Evolutionary conservation across 257 asterid species (phyloP).

Genomic region (Solanum medicagineum): DNA sequence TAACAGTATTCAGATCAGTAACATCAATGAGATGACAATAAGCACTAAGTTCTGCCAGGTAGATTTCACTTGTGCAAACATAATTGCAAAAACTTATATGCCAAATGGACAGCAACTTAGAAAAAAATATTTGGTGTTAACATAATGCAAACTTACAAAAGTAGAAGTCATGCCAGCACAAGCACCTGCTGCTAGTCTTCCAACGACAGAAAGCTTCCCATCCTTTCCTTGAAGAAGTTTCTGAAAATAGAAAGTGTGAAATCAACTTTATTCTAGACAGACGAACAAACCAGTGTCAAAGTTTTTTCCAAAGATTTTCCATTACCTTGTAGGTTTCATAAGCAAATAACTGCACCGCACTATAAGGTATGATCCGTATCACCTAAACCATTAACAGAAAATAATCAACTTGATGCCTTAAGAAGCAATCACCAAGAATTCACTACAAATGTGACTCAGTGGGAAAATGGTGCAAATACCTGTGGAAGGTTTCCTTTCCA

Average conservation of each 20-base stretch:
- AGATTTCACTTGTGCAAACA: background rate
- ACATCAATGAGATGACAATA: background rate
- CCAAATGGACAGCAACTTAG: background rate
- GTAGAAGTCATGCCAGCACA: constrained; percentile 99
- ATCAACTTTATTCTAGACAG: background rate
- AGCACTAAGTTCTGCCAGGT: background rate
- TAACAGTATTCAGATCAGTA: background rate
- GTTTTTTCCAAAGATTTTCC: constrained; percentile 1
- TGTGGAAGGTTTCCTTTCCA: constrained; percentile 99
- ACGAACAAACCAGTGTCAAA: background rate
- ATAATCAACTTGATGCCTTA: background rate
- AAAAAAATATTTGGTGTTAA: background rate
- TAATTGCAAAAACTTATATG: background rate
- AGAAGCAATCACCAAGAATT: background rate
- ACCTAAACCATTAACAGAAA: constrained; percentile 38
- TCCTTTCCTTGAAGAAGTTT: constrained; percentile 60
- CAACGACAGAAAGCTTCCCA: constrained; percentile 73
- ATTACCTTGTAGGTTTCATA: constrained; percentile 93
- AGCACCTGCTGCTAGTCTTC: constrained; percentile 99
- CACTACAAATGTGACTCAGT: constrained; percentile 1
- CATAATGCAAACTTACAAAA: constrained; percentile 54
- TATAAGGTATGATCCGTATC: constrained; percentile 86
- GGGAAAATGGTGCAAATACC: constrained; percentile 27
- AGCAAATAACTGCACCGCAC: constrained; percentile 90
- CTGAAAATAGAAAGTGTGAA: constrained; percentile 17